Evolutionary conservation across 371 early-diverging fungal species (phyloP).

Genomic region (Mucor lusitanicus): DNA sequence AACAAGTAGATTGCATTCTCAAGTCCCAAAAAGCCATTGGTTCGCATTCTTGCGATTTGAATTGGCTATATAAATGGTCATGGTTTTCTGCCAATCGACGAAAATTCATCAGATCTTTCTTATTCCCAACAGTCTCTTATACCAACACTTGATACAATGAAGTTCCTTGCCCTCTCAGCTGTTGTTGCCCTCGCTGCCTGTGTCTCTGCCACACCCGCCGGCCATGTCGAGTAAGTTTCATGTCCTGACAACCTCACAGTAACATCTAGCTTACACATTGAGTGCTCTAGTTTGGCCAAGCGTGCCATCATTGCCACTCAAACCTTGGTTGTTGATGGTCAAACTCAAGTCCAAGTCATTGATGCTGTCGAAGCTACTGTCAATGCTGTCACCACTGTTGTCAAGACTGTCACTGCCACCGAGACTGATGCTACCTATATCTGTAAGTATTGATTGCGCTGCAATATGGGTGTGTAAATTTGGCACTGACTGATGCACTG

Average conservation of each 20-base stretch:
- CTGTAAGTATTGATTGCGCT: slow-evolving; percentile 1
- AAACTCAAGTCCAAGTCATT: background rate
- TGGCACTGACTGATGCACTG: background rate
- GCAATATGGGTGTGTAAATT: background rate
- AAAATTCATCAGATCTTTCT: background rate
- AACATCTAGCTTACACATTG: background rate
- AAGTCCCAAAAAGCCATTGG: background rate
- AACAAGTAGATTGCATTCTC: background rate
- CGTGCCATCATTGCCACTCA: slow-evolving; percentile 7
- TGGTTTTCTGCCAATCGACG: too few relatives aligned
- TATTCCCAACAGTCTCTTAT: too few relatives aligned
- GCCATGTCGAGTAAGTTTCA: slow-evolving; percentile 10
- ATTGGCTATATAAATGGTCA: background rate
- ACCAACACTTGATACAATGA: slow-evolving; percentile 3
- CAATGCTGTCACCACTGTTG: background rate
- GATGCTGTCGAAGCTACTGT: background rate
- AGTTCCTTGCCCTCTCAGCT: slow-evolving; percentile 13
- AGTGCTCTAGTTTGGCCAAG: slow-evolving; percentile 10
- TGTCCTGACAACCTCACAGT: background rate
- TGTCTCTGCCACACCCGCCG: slow-evolving; percentile 13
- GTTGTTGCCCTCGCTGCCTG: slow-evolving; percentile 1
- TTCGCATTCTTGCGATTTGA: background rate
- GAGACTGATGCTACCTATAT: background rate
- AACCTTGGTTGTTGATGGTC: slow-evolving; percentile 3
- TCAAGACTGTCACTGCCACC: background rate